Conservation (phyloP, 2,329 filamentous ascomycete species). For the Monilinia aucupariae region DNA sequence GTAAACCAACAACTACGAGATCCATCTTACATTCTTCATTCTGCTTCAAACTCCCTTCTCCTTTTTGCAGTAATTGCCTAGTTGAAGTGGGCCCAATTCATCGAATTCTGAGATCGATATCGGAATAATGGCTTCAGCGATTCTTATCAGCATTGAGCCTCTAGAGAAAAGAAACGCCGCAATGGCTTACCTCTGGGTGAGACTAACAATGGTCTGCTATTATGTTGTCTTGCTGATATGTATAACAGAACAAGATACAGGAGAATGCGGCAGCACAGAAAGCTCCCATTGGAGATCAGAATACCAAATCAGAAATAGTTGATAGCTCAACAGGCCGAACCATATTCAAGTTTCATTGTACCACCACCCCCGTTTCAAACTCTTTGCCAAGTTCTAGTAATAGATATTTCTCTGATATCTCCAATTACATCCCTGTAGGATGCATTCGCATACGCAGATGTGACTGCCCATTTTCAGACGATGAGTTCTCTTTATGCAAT, state of each 20-base stretch:
- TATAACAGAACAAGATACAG: neutral
- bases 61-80: too few relatives aligned
- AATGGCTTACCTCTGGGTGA: neutral
- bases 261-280: neutral
- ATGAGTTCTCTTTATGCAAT: slow-evolving; percentile 18
- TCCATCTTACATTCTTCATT: too few relatives aligned
- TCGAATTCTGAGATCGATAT: too few relatives aligned
- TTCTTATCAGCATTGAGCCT: neutral
- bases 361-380: neutral
- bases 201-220: neutral
- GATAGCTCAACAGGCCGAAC: neutral
- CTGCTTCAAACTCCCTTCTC: too few relatives aligned
- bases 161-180: neutral
- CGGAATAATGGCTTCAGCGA: neutral
- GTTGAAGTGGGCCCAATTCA: too few relatives aligned
- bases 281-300: neutral
- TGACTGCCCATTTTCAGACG: slow-evolving; percentile 13
- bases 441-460: slow-evolving; percentile 24
- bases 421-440: slow-evolving; percentile 30
- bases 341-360: neutral
- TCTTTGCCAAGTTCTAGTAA: too few relatives aligned
- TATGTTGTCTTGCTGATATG: neutral
- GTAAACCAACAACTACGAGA: too few relatives aligned
- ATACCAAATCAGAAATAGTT: neutral
- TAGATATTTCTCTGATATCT: slow-evolving; percentile 25